A percentile compares a stretch with the other conserved stretches of the same genome.
phyloP scores from a whole-genome alignment of 495 filamentous ascomycete genomes.

The Neurospora sp. region DNA sequence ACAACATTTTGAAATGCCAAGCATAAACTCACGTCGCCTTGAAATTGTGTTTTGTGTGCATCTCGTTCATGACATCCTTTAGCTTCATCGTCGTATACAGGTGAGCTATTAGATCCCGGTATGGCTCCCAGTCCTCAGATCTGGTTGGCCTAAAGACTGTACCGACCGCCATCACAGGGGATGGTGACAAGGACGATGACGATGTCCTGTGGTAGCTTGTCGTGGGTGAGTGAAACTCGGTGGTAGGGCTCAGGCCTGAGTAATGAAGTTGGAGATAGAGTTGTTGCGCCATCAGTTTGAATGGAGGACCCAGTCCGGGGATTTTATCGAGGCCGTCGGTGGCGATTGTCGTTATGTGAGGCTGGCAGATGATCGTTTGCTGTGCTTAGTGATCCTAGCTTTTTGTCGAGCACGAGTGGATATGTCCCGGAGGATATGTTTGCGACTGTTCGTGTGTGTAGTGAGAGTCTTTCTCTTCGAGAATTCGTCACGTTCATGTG shows the following conservation, averaged over 20 bases:
- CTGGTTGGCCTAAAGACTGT: conserved; percentile 16
- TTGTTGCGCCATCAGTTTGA: neutral
- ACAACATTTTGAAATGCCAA: neutral
- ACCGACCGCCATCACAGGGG: conserved; percentile 1
- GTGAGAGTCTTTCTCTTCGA: neutral
- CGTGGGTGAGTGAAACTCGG: neutral
- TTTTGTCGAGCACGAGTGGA: neutral
- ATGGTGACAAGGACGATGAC: neutral
- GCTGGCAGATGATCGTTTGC: neutral
- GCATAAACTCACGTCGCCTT: conserved; percentile 22
- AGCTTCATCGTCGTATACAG: conserved; percentile 25
- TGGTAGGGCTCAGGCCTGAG: neutral
- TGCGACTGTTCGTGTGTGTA: neutral
- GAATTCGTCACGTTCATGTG: neutral
- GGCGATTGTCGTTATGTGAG: neutral
- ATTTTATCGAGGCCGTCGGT: neutral
- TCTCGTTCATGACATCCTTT: conserved; percentile 27
- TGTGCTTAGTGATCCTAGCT: neutral
- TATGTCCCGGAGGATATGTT: neutral
- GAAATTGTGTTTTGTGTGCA: conserved; percentile 19
- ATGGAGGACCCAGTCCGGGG: neutral
- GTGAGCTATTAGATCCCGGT: conserved; percentile 22
- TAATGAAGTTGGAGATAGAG: neutral
- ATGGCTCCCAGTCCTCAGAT: conserved; percentile 29
- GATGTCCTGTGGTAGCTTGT: conserved; percentile 1